These are phyloP conservation scores for Ophiostoma angusticollis DNA, from an alignment of 2,329 filamentous ascomycete genomes.

Conservation along the genomic window DNA sequence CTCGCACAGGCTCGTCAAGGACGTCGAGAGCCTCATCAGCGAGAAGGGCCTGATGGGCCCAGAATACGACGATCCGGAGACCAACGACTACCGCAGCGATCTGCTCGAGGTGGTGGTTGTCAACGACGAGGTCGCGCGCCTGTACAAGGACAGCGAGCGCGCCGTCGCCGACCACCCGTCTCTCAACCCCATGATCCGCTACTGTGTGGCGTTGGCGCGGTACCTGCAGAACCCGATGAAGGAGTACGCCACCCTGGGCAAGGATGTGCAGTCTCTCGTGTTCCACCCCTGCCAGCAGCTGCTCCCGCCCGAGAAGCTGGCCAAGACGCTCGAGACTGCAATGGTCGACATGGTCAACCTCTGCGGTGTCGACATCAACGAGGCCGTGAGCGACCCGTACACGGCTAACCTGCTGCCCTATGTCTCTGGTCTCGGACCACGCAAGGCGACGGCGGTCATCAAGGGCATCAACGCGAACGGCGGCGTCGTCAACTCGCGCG, in stretches of 20 bases:
- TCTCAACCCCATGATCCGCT: conserved; percentile 65
- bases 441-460: conserved; percentile 73
- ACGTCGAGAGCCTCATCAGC: conserved; percentile 65
- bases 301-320: conserved; percentile 73
- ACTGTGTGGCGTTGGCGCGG: conserved; percentile 77
- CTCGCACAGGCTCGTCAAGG: conserved; percentile 69
- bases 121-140: conserved; percentile 91
- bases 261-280: conserved; percentile 71
- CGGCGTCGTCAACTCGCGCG: conserved; percentile 69
- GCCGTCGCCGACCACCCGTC: conserved; percentile 70
- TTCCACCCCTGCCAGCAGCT: conserved; percentile 88
- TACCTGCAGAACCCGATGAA: conserved; percentile 95
- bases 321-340: conserved; percentile 80
- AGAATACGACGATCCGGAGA: conserved; percentile 71
- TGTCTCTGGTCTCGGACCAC: conserved; percentile 78
- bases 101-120: conserved; percentile 79
- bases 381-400: conserved; percentile 69
- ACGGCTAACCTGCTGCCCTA: conserved; percentile 82
- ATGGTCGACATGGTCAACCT: conserved; percentile 99
- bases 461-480: conserved; percentile 90
- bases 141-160: conserved; percentile 83
- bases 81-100: conserved; percentile 61
- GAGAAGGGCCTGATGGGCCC: conserved; percentile 66
- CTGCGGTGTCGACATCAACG: conserved; percentile 88
- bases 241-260: conserved; percentile 86